These are phyloP conservation scores for Calonectria leucothoes DNA, from an alignment of 2,329 filamentous ascomycete genomes.

Conservation along the genomic window DNA sequence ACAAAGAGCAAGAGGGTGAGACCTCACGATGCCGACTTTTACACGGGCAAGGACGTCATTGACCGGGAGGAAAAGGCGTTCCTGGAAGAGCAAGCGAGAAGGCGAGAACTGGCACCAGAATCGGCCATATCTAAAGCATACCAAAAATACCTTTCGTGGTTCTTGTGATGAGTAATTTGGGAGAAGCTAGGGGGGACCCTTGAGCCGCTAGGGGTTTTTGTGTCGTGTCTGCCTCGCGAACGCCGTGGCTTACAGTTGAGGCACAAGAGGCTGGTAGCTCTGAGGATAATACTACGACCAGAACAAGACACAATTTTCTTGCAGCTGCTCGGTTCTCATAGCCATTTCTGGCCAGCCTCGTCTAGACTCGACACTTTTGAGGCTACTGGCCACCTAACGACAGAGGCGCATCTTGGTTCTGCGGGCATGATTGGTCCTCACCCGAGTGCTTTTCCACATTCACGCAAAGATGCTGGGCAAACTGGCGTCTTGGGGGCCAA, in stretches of 20 bases:
- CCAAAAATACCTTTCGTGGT: slow-evolving; percentile 1
- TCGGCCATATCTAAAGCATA: background rate
- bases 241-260: background rate
- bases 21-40: slow-evolving; percentile 74
- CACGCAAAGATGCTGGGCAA: background rate
- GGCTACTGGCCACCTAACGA: too few relatives aligned
- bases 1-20: slow-evolving; percentile 66
- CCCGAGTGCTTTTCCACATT: background rate
- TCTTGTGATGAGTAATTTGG: background rate
- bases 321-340: background rate
- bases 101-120: background rate
- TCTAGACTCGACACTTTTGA: background rate
- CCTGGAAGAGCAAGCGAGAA: slow-evolving; percentile 51
- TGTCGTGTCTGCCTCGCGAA: background rate
- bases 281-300: background rate
- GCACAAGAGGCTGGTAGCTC: background rate
- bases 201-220: background rate
- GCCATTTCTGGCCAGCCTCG: background rate
- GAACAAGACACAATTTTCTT: background rate
- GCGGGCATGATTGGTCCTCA: background rate
- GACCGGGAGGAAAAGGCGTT: slow-evolving; percentile 79
- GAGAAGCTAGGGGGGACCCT: background rate
- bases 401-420: background rate
- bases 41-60: slow-evolving; percentile 77
- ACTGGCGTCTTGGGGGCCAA: background rate